Evolutionary conservation across 106 monocot genomes (phyloP).

Genomic region (Dendrobium catenatum): DNA sequence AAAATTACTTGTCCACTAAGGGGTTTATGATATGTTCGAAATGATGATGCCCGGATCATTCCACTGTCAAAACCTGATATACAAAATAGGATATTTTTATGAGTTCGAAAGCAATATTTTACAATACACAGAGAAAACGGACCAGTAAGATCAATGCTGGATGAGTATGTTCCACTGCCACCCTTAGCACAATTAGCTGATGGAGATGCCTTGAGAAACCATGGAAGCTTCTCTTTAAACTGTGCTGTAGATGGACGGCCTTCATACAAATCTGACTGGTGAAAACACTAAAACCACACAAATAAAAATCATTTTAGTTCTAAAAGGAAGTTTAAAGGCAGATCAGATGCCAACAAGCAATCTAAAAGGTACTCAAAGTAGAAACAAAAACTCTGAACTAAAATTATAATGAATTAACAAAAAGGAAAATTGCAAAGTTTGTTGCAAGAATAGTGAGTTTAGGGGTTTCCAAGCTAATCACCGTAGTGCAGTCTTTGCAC

Average conservation of each 20-base stretch:
- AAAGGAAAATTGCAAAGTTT: neutral
- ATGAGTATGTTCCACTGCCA: constrained; percentile 93
- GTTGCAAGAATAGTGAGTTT: neutral
- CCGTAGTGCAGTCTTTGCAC: constrained; percentile 95
- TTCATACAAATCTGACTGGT: constrained; percentile 61
- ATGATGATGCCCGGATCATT: constrained; percentile 71
- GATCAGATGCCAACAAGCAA: neutral
- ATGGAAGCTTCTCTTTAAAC: constrained; percentile 89
- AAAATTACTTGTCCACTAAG: constrained; percentile 85
- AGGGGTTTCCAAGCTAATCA: constrained; percentile 20
- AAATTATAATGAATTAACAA: neutral
- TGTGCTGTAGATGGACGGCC: constrained; percentile 83
- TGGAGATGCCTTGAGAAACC: constrained; percentile 95
- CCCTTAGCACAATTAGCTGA: constrained; percentile 96
- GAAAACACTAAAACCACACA: constrained; percentile 62
- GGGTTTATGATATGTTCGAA: constrained; percentile 95
- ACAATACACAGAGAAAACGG: neutral
- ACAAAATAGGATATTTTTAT: neutral
- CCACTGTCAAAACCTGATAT: constrained; percentile 74
- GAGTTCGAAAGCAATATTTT: neutral
- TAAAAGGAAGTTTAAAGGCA: neutral
- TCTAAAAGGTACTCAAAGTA: neutral
- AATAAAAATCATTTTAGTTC: neutral
- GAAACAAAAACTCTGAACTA: neutral
- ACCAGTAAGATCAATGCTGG: constrained; percentile 84